Evolutionary conservation across 2,329 filamentous ascomycete genomes (phyloP), one percentile per base, ranked within the genome.

Genomic region (Ploettnerulaceae sp.): DNA sequence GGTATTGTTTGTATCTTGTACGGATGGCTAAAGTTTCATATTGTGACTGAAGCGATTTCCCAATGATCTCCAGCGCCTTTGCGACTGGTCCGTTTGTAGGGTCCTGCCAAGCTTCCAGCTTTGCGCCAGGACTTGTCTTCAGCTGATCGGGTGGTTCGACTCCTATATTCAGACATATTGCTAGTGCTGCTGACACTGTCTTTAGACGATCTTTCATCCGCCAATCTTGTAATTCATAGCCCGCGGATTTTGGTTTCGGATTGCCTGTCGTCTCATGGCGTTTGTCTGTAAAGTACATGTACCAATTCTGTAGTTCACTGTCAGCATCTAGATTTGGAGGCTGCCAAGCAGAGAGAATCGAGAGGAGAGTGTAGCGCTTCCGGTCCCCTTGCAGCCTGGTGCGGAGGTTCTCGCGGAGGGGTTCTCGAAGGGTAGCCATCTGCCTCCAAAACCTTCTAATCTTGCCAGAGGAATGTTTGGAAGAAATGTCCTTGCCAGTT

Each of bases 241-340:
- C 66, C 14, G 74, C 76, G 42, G 81, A 76, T 63, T 89, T 88
- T 42, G 80, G 76, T 63, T 89, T 88, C 12, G 89, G 88, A 57
- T 90, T 89, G 17, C 89, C 93, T 26, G 89, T 91, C 17, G 89
- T 93, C 65, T 97, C 93, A 68, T 98, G 93, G 43, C 91, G 84
- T 68, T 97, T 97, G 68, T 98, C 93, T 54, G 91, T 96, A 67
- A 87, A 98, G 69, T 98, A 98, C 91, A 97, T 97, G 72, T 95
- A 97, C 81, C 95, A 98, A 57, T 89, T 94, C 86, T 95, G 67
- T 45, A 42, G n/a, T 18, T 37, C n/a, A 2, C 21, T 20, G 43
- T 61, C 47, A 61, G 60, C 51, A 21, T 37, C 20, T 3, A 31
- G 17, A 18, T 26, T 18, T 38, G 28, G 39, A 14, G 46, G 25